Evolutionary conservation across 331 rosid genomes (phyloP), one percentile per base, ranked within the genome.

Genomic region (Malus hybrid): DNA sequence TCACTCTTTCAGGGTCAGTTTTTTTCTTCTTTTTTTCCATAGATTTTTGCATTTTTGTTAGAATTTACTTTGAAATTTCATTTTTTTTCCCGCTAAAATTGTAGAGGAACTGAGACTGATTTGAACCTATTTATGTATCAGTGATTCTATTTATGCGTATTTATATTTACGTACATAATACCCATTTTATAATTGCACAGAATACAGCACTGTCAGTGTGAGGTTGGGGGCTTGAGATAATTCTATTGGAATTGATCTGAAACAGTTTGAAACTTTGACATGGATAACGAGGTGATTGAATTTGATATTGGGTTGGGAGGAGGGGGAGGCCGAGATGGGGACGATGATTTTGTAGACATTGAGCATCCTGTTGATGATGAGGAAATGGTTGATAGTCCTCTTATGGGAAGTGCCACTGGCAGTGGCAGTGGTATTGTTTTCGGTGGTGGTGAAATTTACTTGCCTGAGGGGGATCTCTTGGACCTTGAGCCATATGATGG

Each of bases 401-500:
- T 78, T 68, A 39, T 80, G 72, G 78, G 80, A 65, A 79, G 82
- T 79, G 86, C 32, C 22, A 42, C 69, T 44, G 61, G 61, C 2
- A 60, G 28, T 42, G 59, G 15, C 5, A 28, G 81, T 36, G 88
- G 84, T 11, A 77, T 72, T 54, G 80, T 62, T 29, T 81, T 79
- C 63, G 88, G 77, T 48, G 65, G 71, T 34, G 88, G 87, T 70
- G 96, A 88, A 73, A 73, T 89, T 60, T 92, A 89, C 76, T 77
- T 87, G 77, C 96, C 97, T 7, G 98, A 88, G 54, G 99, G 96
- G 27, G 99, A 93, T 80, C 83, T 90, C 48, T 85, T 87, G 84
- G 98, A 94, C 83, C 99, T 94, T 28, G 99, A 94, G 75, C 99
- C 99, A 50, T 86, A 72, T 65, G 99, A 94, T 60, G 92, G 99